Conservation (phyloP, 140 eudicot genomes). For the Oenanthe javanica region DNA sequence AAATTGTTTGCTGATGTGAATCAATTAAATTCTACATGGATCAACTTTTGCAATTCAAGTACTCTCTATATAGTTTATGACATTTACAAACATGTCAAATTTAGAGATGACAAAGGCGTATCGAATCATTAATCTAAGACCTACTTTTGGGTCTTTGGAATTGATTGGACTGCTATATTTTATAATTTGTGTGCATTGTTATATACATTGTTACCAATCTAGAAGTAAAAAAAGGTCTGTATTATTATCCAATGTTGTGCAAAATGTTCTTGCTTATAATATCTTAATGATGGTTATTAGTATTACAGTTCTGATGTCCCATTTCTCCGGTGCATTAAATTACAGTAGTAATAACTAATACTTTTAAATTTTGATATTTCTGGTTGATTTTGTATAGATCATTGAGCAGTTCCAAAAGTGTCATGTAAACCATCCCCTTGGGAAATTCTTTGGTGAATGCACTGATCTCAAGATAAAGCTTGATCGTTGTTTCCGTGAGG, state of each 20-base stretch:
- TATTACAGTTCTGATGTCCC: not conserved
- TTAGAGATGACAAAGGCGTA: too few relatives aligned
- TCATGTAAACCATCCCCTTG: slow-evolving; percentile 6
- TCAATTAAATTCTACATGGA: not conserved
- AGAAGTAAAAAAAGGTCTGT: not conserved
- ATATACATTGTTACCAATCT: not conserved
- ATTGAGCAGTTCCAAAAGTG: slow-evolving; percentile 9
- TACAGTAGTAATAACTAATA: not conserved
- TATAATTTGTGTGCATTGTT: not conserved
- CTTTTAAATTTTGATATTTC: not conserved
- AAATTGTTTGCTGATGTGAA: not conserved
- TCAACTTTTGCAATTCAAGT: not conserved
- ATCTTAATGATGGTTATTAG: not conserved
- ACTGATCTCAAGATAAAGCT: slow-evolving; percentile 11
- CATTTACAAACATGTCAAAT: not conserved
- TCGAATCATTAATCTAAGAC: not conserved
- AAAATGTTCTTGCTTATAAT: not conserved
- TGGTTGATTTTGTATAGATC: not conserved
- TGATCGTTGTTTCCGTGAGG: slow-evolving; percentile 12
- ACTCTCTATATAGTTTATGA: not conserved
- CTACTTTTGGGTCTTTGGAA: not conserved
- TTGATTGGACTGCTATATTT: not conserved
- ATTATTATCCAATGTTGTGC: not conserved
- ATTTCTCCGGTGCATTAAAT: not conserved
- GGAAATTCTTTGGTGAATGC: slow-evolving; percentile 13